Evolutionary conservation across 495 filamentous ascomycete species (phyloP).

Genomic region (Stereocaulon alpinum): DNA sequence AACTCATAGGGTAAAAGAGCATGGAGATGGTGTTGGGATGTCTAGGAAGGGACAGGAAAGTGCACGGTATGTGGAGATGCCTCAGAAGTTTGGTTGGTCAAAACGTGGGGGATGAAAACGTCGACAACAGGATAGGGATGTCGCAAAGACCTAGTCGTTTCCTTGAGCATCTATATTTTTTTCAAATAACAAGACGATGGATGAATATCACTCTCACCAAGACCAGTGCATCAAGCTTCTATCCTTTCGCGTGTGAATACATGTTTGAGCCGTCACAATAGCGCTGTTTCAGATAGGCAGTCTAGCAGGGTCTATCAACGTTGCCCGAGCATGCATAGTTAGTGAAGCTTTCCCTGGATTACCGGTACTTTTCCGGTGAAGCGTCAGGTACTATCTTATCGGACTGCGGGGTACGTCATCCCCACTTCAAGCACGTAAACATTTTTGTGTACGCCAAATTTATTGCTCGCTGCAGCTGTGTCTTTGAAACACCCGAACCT

Average conservation of each 20-base stretch:
- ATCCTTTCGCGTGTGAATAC: background rate
- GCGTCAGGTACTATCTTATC: conserved; percentile 9
- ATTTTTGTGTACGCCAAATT: background rate
- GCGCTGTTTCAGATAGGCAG: background rate
- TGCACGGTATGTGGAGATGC: background rate
- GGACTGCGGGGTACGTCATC: conserved; percentile 8
- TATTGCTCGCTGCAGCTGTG: background rate
- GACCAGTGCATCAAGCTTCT: background rate
- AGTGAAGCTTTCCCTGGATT: no score
- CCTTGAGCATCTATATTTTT: background rate
- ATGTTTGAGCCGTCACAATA: background rate
- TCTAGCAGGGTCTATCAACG: no score
- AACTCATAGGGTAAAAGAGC: no score
- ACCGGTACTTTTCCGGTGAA: background rate
- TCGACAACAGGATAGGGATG: background rate
- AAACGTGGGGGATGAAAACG: background rate
- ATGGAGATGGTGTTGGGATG: no score
- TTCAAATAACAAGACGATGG: background rate
- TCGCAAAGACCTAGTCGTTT: background rate
- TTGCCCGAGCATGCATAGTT: no score
- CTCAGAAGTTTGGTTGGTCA: background rate
- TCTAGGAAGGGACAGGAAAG: no score
- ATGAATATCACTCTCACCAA: no score
- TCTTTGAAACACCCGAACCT: background rate
- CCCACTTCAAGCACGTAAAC: background rate